Base-by-base conservation (phyloP, 495 filamentous ascomycete genomes). In the Hypoxylon fuscum region DNA sequence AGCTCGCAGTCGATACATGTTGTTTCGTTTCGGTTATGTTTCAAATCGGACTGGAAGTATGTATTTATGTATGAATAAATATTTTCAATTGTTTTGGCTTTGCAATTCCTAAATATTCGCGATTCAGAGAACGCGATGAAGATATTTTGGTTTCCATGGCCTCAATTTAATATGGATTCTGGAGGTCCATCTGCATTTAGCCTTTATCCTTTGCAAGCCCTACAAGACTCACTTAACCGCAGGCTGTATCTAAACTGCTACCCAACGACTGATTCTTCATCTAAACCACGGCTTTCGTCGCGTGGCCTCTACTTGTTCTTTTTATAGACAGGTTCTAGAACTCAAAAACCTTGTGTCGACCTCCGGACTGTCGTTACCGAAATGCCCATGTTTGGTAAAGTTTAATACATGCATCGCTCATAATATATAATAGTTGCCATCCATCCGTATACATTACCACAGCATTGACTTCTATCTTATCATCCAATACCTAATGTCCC, bases 171-270 rank as follows among this genome's bases (percentile, higher is more conserved):
- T 42, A 50, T 14, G 11, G 32, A 47, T 1, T 34, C n/a, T 12
- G 41, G 42, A 46, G 18, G 17, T 18, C n/a, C 17, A 10, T 55
- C 42, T 40, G 20, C 5, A 65, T 65, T 65, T 65, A 65, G 62
- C 62, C 62, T 35, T 45, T 55, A 54, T 49, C 25, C 42, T 22
- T 48, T 40, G 6, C 20, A 32, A 11, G 32, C 18, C 17, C 15
- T 44, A 57, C 27, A 38, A 12, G 20, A 18, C 21, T 55, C 11
- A 59, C 55, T 59, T 59, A 65, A 31, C 55, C 55, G 44, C 15
- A 65, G 55, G 55, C 62, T 59, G 40, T 65, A 59, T 59, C 18
- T 14, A 32, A 45, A 45, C 1, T 20, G 46, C 49, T 59, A n/a
- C n/a, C n/a, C n/a, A n/a, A n/a, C n/a, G n/a, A n/a, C n/a, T n/a